Evolutionary conservation across 1,284 basidiomycete genomes (phyloP), one percentile per base, ranked within the genome.

Genomic region (Rhodotorula sp.): DNA sequence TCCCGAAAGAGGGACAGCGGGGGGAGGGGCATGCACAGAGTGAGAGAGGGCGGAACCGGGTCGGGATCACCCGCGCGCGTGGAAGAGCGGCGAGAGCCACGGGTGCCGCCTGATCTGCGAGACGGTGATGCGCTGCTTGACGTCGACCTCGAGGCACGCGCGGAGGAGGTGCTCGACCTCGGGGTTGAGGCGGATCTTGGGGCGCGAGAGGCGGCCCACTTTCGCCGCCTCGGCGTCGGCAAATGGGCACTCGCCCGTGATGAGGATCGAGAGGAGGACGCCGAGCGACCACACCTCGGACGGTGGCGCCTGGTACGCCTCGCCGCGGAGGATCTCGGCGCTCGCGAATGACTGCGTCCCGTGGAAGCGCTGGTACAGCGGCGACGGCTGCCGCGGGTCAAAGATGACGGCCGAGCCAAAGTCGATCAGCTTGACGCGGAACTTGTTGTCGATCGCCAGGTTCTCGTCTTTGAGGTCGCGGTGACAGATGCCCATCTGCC

Each of bases 391-490:
- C 22, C 82, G 81, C 2, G 88, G 87, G 79, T 94, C 88, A 65
- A 88, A 88, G 76, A 91, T 87, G 44, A 90, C 89, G 36, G 92
- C 92, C 74, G 90, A 92, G 62, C 93, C 92, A 81, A 97, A 97
- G 83, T 97, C 93, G 80, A 97, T 93, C 64, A 97, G 85, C 81
- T 97, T 96, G 79, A 95, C 90, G 88, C 91, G 80, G 25, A 67
- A 73, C 27, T 64, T 53, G 55, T 51, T 39, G 63, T 61, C 54
- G 54, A 64, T 66, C 22, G 39, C 89, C 62, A 94, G 83, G 79
- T 97, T 97, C 82, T 97, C 94, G 79, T 96, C 94, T 81, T 97
- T 97, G 82, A 97, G 90, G 80, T 97, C 94, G 63, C 94, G 89
- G 80, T 97, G 93, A 34, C 88, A 88, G 72, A 96, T 90, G 10